phyloP scores from a whole-genome alignment of 2,329 filamentous ascomycete genomes.

The Fusarium sp. region DNA sequence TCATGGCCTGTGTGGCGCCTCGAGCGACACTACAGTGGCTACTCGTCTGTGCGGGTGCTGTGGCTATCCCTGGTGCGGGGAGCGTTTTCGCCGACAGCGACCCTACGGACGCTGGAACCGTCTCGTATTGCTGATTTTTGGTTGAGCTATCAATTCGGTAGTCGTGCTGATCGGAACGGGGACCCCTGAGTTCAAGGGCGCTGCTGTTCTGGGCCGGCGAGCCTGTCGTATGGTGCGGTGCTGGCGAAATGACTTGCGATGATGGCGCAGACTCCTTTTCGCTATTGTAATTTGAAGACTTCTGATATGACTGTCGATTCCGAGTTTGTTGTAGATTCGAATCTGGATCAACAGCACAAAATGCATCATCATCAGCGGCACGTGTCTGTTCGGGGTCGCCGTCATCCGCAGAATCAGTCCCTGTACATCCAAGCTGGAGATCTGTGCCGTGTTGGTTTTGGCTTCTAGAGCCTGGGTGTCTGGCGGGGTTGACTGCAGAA shows the following conservation, averaged over 20 bases:
- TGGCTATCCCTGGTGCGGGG: conserved; percentile 34
- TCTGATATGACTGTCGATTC: conserved; percentile 6
- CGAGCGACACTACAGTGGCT: conserved; percentile 35
- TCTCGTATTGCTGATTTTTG: conserved; percentile 38
- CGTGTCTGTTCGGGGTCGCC: conserved; percentile 29
- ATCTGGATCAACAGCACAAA: conserved; percentile 13
- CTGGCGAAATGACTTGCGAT: conserved; percentile 34
- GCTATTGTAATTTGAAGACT: background rate
- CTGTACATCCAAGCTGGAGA: conserved; percentile 22
- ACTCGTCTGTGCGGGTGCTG: conserved; percentile 26
- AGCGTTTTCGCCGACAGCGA: conserved; percentile 20
- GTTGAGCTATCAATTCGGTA: conserved; percentile 19
- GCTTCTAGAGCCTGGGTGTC: conserved; percentile 17
- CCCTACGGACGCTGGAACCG: conserved; percentile 32
- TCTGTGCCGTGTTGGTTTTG: conserved; percentile 27
- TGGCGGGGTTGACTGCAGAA: conserved; percentile 26
- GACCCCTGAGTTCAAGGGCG: conserved; percentile 37
- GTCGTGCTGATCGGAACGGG: conserved; percentile 26
- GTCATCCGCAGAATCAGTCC: conserved; percentile 23
- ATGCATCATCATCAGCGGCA: conserved; percentile 24
- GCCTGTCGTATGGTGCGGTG: conserved; percentile 32
- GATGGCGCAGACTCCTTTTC: conserved; percentile 8
- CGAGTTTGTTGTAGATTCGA: conserved; percentile 1
- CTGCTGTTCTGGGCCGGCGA: conserved; percentile 42
- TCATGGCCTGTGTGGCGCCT: conserved; percentile 35